phyloP scores from a whole-genome alignment of 2,329 filamentous ascomycete species.

The Ampelomyces quisqualis region DNA sequence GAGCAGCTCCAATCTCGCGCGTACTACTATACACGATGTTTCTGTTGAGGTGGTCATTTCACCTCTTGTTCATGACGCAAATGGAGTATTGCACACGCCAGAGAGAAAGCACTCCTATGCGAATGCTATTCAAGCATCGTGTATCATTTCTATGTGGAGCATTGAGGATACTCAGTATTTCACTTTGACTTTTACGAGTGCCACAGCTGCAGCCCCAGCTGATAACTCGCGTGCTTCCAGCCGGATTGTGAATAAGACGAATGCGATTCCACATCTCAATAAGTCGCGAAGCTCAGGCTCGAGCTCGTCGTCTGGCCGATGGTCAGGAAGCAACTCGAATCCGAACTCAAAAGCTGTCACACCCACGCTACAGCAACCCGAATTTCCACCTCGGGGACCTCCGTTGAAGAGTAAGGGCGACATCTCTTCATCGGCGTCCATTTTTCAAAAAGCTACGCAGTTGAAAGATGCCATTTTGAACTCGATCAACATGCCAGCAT shows the following conservation, averaged over 20 bases:
- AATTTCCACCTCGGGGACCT: constrained; percentile 68
- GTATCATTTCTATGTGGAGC: constrained; percentile 77
- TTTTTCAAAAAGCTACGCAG: constrained; percentile 70
- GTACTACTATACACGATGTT: constrained; percentile 57
- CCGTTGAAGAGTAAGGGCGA: constrained; percentile 54
- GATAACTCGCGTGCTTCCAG: constrained; percentile 30
- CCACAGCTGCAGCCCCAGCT: constrained; percentile 30
- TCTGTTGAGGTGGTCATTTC: constrained; percentile 68
- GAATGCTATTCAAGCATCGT: constrained; percentile 61
- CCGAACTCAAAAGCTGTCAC: constrained; percentile 48
- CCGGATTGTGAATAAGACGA: constrained; percentile 47
- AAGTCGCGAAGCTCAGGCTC: constrained; percentile 42
- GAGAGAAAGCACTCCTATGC: constrained; percentile 19
- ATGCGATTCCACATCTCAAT: constrained; percentile 33
- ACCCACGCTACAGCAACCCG: constrained; percentile 59
- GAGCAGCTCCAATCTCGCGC: constrained; percentile 42
- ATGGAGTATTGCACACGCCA: constrained; percentile 11
- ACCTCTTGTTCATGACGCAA: constrained; percentile 31
- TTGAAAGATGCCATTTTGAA: constrained; percentile 78
- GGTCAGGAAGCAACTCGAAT: constrained; percentile 35
- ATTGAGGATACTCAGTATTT: constrained; percentile 68
- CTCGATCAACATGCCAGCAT: constrained; percentile 70
- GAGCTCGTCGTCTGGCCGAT: constrained; percentile 43
- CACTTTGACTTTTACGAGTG: constrained; percentile 72
- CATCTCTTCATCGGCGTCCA: constrained; percentile 60